phyloP scores from a whole-genome alignment of 306 rosid genomes.

The Parietaria judaica region DNA sequence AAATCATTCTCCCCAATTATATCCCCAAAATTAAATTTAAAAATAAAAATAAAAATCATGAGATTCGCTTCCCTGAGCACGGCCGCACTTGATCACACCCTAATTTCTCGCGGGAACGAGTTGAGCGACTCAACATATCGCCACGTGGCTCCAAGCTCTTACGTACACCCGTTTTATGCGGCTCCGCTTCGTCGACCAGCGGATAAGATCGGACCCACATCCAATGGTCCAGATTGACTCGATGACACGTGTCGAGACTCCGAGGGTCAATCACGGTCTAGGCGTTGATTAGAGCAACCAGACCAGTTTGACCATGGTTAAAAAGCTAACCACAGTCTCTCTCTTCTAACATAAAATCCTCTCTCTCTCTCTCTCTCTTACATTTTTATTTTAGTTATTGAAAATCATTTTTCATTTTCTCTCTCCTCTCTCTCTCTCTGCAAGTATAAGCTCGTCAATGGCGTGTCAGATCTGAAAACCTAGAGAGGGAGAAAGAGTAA shows the following conservation, averaged over 20 bases:
- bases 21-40: constrained; percentile 2
- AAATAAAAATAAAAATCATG: constrained; percentile 34
- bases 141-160: constrained; percentile 20
- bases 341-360: constrained; percentile 30
- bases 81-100: constrained; percentile 32
- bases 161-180: constrained; percentile 60
- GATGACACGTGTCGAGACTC: constrained; percentile 35
- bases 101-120: constrained; percentile 8
- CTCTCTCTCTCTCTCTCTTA: constrained; percentile 12
- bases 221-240: constrained; percentile 17
- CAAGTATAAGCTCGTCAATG: constrained; percentile 31
- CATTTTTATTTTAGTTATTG: not conserved
- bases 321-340: constrained; percentile 38
- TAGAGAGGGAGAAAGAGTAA: not conserved
- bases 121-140: constrained; percentile 14
- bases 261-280: constrained; percentile 4
- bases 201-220: constrained; percentile 59
- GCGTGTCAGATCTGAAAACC: constrained; percentile 65
- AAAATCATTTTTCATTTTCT: not conserved
- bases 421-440: constrained; percentile 22
- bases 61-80: constrained; percentile 49
- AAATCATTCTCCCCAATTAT: constrained; percentile 35
- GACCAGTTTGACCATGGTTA: constrained; percentile 58
- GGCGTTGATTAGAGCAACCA: constrained; percentile 14
- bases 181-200: constrained; percentile 40